Evolutionary conservation across 345 rosid genomes (phyloP).

Genomic region (Viola odorata): DNA sequence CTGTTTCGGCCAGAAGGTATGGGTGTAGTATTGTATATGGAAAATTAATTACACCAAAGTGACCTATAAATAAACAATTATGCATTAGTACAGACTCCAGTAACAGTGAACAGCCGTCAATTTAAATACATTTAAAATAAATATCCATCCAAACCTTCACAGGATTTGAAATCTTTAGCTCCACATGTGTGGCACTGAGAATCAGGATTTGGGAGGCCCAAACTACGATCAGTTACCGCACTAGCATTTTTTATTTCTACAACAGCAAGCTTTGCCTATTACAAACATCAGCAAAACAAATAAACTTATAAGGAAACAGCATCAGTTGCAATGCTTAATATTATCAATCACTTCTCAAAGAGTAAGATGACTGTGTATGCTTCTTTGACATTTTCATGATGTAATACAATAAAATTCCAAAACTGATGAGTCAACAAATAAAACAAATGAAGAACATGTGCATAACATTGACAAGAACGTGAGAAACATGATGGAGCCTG

Average conservation of each 20-base stretch:
- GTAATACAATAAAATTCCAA: too few species aligned
- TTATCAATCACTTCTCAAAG: too few species aligned
- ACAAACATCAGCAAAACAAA: not conserved
- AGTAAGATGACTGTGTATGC: too few species aligned
- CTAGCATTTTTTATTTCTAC: slow-evolving; percentile 34
- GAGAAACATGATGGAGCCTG: not conserved
- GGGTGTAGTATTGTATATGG: slow-evolving; percentile 54
- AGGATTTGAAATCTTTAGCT: slow-evolving; percentile 42
- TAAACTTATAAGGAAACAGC: too few species aligned
- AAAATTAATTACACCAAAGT: slow-evolving; percentile 68
- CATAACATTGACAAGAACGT: not conserved
- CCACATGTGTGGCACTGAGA: slow-evolving; percentile 63
- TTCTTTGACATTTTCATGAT: too few species aligned
- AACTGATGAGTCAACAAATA: not conserved
- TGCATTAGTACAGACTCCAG: slow-evolving; percentile 9
- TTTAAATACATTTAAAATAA: slow-evolving; percentile 2
- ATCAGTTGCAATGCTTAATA: too few species aligned
- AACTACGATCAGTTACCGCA: slow-evolving; percentile 61
- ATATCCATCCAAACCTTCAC: slow-evolving; percentile 59
- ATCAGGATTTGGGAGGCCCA: slow-evolving; percentile 77
- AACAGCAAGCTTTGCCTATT: slow-evolving; percentile 54
- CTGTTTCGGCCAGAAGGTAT: slow-evolving; percentile 60
- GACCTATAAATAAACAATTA: slow-evolving; percentile 44
- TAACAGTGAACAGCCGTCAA: not conserved
- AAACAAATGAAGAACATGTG: not conserved